A percentile compares a stretch with the other conserved stretches of the same genome.
phyloP scores from a whole-genome alignment of 306 rosid species.

The Comarum palustre region DNA sequence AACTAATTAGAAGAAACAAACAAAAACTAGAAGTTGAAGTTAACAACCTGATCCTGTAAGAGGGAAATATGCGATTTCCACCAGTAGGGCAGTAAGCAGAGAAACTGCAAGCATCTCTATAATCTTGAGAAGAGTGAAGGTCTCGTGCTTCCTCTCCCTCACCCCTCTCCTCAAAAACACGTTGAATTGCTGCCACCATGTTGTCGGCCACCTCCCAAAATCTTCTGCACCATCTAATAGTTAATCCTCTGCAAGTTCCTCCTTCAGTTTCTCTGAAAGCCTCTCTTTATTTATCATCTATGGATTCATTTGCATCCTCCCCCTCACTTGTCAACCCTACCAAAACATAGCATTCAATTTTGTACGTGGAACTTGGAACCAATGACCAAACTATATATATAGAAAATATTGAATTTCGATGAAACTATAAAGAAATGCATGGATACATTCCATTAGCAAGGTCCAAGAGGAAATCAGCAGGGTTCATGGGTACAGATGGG shows the following conservation, averaged over 20 bases:
- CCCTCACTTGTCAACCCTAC: constrained; percentile 47
- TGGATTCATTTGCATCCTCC: constrained; percentile 29
- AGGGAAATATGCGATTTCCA: constrained; percentile 46
- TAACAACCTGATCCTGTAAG: constrained; percentile 70
- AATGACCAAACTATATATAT: background rate
- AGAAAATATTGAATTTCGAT: background rate
- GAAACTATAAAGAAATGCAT: background rate
- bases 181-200: constrained; percentile 62
- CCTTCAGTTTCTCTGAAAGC: constrained; percentile 30
- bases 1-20: no score
- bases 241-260: constrained; percentile 16
- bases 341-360: background rate
- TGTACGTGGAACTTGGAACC: background rate
- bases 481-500: constrained; percentile 68
- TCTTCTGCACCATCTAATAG: constrained; percentile 15
- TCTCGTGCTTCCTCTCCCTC: constrained; percentile 52
- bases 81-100: constrained; percentile 60
- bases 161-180: constrained; percentile 65
- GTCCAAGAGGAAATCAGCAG: constrained; percentile 71
- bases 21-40: no score
- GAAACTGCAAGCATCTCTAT: constrained; percentile 46
- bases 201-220: constrained; percentile 53
- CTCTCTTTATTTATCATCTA: constrained; percentile 16
- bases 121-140: constrained; percentile 49
- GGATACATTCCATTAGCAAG: constrained; percentile 52